Conservation (phyloP, 306 rosid species). For the Cyamopsis tetragonoloba region DNA sequence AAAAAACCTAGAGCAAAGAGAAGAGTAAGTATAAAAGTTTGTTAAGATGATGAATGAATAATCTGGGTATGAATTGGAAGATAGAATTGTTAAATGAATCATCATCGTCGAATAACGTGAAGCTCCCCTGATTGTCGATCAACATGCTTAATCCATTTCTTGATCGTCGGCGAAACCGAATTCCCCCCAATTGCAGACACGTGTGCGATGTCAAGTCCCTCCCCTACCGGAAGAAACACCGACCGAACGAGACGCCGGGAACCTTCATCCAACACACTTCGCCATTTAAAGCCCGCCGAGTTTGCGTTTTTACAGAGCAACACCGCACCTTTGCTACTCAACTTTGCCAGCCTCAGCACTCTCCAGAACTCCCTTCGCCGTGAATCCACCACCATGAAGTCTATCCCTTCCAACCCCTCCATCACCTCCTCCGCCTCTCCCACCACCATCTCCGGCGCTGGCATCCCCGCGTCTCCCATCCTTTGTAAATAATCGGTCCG, state of each 20-base stretch:
- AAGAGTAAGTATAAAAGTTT: background rate
- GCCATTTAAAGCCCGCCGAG: conserved; percentile 57
- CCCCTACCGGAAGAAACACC: conserved; percentile 86
- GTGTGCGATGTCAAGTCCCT: conserved; percentile 81
- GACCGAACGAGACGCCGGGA: conserved; percentile 60
- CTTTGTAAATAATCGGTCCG: conserved; percentile 40
- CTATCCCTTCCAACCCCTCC: conserved; percentile 50
- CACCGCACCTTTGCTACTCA: conserved; percentile 65
- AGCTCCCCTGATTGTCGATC: conserved; percentile 84
- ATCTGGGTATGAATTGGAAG: too few species aligned
- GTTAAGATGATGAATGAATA: background rate
- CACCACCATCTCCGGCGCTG: conserved; percentile 47
- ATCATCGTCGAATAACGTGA: conserved; percentile 62
- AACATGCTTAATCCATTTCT: conserved; percentile 68
- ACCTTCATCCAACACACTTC: conserved; percentile 41
- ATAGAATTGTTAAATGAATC: too few species aligned
- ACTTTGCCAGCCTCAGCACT: conserved; percentile 46
- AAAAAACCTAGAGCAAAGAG: background rate
- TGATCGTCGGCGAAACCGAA: too few species aligned
- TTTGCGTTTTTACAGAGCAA: conserved; percentile 65
- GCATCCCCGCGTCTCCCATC: conserved; percentile 33
- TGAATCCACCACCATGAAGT: conserved; percentile 83
- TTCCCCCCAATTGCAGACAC: conserved; percentile 52
- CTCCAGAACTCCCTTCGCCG: conserved; percentile 36
- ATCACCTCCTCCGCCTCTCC: conserved; percentile 72